Percentiles rank a stretch among this genome's conserved stretches.
These are phyloP conservation scores for Castanea mollissima DNA, from an alignment of 306 rosid species.

Conservation along the genomic window DNA sequence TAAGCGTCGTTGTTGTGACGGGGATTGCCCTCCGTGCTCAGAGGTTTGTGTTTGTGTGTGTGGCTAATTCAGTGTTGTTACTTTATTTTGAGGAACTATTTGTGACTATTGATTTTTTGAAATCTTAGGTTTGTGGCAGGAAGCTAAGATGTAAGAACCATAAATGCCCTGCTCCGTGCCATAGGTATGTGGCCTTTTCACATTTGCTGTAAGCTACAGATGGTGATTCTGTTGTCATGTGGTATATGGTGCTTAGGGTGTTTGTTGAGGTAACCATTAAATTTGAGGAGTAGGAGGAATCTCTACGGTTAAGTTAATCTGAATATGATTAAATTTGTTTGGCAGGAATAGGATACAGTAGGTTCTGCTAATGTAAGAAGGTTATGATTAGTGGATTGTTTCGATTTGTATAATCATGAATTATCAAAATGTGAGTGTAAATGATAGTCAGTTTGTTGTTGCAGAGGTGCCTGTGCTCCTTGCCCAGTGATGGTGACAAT, in stretches of 20 bases:
- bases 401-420: conserved; percentile 16
- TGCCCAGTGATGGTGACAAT: conserved; percentile 96
- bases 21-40: conserved; percentile 89
- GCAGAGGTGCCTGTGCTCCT: conserved; percentile 98
- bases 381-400: neutral
- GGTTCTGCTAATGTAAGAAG: conserved; percentile 1
- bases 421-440: neutral
- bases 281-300: neutral
- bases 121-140: conserved; percentile 77
- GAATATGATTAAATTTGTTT: neutral
- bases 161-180: conserved; percentile 95
- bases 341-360: neutral
- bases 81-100: conserved; percentile 14
- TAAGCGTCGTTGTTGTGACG: conserved; percentile 93
- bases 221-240: neutral
- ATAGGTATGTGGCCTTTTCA: conserved; percentile 52
- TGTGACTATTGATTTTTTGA: conserved; percentile 22
- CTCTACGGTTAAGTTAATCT: neutral
- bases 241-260: neutral
- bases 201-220: conserved; percentile 10
- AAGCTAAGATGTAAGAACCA: conserved; percentile 91
- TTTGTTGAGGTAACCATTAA: neutral
- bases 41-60: conserved; percentile 65
- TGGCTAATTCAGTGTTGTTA: conserved; percentile 5
- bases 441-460: conserved; percentile 36